A percentile compares a stretch with the other conserved stretches of the same genome.
phyloP scores from a whole-genome alignment of 1,139 yeast genomes.

The Pneumocystis wakefieldiae region DNA sequence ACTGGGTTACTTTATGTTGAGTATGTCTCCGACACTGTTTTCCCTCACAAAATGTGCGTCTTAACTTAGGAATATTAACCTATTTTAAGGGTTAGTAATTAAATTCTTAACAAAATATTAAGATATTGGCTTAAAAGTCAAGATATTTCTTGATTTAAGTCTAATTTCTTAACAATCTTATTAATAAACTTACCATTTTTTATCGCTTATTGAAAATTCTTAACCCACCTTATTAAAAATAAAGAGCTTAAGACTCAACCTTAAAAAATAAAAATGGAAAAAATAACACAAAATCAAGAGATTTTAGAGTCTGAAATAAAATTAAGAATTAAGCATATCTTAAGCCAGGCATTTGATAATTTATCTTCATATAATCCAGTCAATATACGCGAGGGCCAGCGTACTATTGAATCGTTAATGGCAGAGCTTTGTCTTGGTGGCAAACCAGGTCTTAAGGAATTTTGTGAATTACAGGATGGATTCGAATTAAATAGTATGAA shows the following conservation, averaged over 20 bases:
- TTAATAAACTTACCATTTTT: too few species aligned
- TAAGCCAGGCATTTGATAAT: neutral
- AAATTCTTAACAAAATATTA: too few species aligned
- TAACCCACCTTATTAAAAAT: too few species aligned
- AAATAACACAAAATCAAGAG: neutral
- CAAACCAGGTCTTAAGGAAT: neutral
- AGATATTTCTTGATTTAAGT: too few species aligned
- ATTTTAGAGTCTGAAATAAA: too few species aligned
- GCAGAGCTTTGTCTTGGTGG: neutral
- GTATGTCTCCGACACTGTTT: conserved; percentile 99
- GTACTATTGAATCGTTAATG: neutral
- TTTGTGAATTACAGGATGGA: neutral
- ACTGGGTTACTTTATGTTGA: conserved; percentile 99
- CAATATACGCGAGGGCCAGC: neutral
- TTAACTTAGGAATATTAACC: conserved; percentile 99
- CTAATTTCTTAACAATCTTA: too few species aligned
- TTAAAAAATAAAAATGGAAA: too few species aligned
- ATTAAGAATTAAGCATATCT: neutral
- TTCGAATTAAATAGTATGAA: neutral
- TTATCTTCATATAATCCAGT: neutral
- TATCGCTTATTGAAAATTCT: too few species aligned
- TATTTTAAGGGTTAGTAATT: conserved; percentile 12
- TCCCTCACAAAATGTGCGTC: conserved; percentile 99
- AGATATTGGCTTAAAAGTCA: too few species aligned
- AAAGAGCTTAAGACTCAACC: too few species aligned